Evolutionary conservation across 768 basidiomycete species (phyloP), one percentile per base, ranked within the genome.

Genomic region (Roridomyces roridus): DNA sequence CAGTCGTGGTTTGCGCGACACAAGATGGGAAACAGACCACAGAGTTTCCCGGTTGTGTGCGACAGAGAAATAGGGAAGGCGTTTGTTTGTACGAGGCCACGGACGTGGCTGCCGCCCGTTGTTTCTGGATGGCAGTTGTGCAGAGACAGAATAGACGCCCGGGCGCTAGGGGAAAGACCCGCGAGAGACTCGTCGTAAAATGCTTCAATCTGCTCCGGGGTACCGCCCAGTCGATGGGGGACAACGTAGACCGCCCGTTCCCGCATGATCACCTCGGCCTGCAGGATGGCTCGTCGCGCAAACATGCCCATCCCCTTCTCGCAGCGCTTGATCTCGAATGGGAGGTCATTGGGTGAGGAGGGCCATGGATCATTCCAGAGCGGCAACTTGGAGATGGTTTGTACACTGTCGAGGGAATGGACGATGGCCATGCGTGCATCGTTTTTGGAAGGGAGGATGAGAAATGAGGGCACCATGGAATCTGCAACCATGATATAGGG

Each of bases 1-100:
- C 61, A 63, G 39, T 34, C 57, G 50, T 63, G 61, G 49, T 63
- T 63, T 24, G 57, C 51, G 34, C 57, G 47, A 46, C 61, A 55
- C 21, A 63, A 42, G 7, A 18, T 3, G 12, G 52, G 39, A 46
- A 59, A 63, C 40, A 62, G 52, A 43, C 37, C 51, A 31, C 31
- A 8, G 51, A 21, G 51, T 11, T 5, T 49, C 24, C 23, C 17
- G 14, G 23, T 14, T 9, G 24, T 28, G 34, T 58, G 41, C 11
- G 57, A 42, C 14, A 59, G 0, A 28, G 15, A 31, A 8, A 44
- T 39, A 21, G 29, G 25, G 31, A 63, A 48, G 21, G 57, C 56
- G 39, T 63, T 63, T 24, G 61, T 59, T 25, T 54, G 52, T 23
- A 59, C 8, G 14, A 44, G 5, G 9, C 61, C 61, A 20, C 37